These are phyloP conservation scores for Xylariaceae sp. DNA, from an alignment of 2,329 filamentous ascomycete genomes.

Conservation along the genomic window DNA sequence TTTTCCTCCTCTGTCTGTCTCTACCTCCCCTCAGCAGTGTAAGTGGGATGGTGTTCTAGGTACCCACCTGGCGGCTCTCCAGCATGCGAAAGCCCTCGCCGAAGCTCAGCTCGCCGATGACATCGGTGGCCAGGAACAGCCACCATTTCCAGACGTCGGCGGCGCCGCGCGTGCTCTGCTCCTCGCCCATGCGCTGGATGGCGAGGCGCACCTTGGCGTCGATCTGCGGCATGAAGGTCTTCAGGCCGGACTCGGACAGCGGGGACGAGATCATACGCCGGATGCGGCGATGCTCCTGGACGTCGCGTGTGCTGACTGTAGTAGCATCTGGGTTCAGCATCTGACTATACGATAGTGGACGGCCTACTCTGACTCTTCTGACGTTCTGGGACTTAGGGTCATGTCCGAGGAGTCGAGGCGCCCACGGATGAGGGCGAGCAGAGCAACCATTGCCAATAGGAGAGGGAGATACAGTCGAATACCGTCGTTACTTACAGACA, in stretches of 20 bases:
- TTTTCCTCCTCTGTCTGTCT: no score
- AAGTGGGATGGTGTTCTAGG: background rate
- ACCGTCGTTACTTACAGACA: no score
- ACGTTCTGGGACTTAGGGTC: no score
- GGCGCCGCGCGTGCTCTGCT: slow-evolving; percentile 27
- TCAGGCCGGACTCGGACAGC: slow-evolving; percentile 29
- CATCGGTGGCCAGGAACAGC: slow-evolving; percentile 45
- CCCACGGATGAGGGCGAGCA: no score
- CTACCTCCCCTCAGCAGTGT: no score
- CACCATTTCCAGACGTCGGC: slow-evolving; percentile 47
- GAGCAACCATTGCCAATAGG: no score
- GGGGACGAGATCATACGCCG: slow-evolving; percentile 33
- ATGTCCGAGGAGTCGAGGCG: no score
- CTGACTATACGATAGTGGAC: no score
- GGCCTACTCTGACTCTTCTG: no score
- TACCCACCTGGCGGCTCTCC: slow-evolving; percentile 39
- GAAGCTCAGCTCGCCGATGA: slow-evolving; percentile 45
- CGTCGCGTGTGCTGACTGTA: slow-evolving; percentile 32
- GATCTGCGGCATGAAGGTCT: slow-evolving; percentile 25
- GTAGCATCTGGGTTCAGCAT: no score
- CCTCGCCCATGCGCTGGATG: slow-evolving; percentile 35
- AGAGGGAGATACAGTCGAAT: no score
- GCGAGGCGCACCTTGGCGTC: slow-evolving; percentile 28
- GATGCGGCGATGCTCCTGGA: slow-evolving; percentile 28
- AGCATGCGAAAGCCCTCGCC: slow-evolving; percentile 46